Conservation (phyloP, 129 eudicot species). For the Escallonia rubra region DNA sequence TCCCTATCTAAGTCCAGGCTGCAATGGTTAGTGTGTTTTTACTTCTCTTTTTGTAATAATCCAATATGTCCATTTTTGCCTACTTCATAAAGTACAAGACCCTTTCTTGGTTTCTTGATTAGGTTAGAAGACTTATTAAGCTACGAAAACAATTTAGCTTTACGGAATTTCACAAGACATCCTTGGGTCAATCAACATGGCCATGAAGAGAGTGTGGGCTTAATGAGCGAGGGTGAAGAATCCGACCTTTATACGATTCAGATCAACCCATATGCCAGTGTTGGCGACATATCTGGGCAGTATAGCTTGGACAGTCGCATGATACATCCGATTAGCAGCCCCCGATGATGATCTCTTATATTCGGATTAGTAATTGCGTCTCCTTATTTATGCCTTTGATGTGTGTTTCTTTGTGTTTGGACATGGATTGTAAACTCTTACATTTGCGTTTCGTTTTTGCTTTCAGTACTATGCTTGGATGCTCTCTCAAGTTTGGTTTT, state of each 20-base stretch:
- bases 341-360: neutral
- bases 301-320: conserved; percentile 14
- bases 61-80: no score
- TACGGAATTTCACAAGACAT: conserved; percentile 23
- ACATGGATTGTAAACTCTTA: no score
- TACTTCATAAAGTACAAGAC: no score
- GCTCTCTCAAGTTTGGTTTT: no score
- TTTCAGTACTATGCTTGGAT: no score
- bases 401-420: neutral
- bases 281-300: conserved; percentile 3
- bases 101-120: conserved; percentile 17
- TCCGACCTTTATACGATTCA: conserved; percentile 19
- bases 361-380: neutral
- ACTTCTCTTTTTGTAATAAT: no score
- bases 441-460: no score
- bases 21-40: conserved; percentile 17
- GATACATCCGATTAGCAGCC: neutral
- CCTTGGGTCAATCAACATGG: conserved; percentile 26
- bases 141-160: conserved; percentile 23
- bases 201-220: neutral
- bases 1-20: conserved; percentile 32
- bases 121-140: conserved; percentile 25
- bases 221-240: conserved; percentile 2
- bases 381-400: neutral
- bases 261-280: conserved; percentile 7